phyloP scores from a whole-genome alignment of 176 grass and related monocot genomes.

The Alopecurus myosuroides region DNA sequence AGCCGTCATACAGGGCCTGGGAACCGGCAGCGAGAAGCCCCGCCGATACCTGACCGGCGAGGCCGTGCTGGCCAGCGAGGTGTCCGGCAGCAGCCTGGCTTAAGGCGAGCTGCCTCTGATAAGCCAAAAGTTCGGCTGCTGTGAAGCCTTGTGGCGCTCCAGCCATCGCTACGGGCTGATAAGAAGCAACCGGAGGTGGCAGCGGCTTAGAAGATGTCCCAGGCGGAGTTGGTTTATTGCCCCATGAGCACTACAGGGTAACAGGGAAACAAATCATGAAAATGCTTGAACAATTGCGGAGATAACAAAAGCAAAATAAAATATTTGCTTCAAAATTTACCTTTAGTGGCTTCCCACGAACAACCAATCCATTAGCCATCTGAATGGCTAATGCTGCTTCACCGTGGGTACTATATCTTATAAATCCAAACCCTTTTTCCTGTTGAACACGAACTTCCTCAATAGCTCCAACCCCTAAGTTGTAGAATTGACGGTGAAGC shows the following conservation, averaged over 20 bases:
- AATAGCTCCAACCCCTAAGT: slow-evolving; percentile 64
- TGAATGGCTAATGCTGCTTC: slow-evolving; percentile 80
- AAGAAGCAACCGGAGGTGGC: slow-evolving; percentile 51
- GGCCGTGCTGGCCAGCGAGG: slow-evolving; percentile 60
- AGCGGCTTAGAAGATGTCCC: slow-evolving; percentile 67
- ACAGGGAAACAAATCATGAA: not conserved
- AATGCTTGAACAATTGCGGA: not conserved
- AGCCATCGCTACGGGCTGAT: slow-evolving; percentile 51
- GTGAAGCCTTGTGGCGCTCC: slow-evolving; percentile 60
- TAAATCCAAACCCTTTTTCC: slow-evolving; percentile 89
- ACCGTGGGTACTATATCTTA: slow-evolving; percentile 69
- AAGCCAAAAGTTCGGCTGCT: slow-evolving; percentile 56
- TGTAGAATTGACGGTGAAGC: slow-evolving; percentile 79
- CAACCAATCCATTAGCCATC: slow-evolving; percentile 69
- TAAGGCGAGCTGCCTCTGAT: slow-evolving; percentile 69
- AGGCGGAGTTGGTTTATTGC: slow-evolving; percentile 68
- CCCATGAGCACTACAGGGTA: slow-evolving; percentile 73
- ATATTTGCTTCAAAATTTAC: slow-evolving; percentile 27
- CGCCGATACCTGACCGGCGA: slow-evolving; percentile 57
- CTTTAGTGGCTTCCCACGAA: slow-evolving; percentile 70
- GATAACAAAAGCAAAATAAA: not conserved
- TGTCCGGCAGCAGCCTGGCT: slow-evolving; percentile 54
- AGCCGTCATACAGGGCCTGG: slow-evolving; percentile 64
- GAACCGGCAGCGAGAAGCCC: slow-evolving; percentile 63
- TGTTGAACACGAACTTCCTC: slow-evolving; percentile 79